These are phyloP conservation scores for Arachnomyces sp. DNA, from an alignment of 2,329 filamentous ascomycete species.

Conservation along the genomic window DNA sequence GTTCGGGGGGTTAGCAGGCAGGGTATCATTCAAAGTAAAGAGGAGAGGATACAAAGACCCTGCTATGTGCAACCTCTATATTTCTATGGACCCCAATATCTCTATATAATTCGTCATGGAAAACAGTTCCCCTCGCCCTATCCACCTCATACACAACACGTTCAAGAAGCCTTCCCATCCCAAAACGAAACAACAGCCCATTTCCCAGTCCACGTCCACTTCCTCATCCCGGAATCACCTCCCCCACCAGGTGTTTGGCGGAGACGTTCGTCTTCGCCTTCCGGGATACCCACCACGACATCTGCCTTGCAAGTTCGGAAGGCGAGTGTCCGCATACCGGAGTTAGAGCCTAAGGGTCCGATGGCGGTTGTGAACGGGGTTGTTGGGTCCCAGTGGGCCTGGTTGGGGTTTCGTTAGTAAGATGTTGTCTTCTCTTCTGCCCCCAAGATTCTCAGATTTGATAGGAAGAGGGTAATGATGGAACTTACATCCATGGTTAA, in stretches of 20 bases:
- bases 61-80: no score
- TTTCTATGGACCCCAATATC: no score
- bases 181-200: constrained; percentile 91
- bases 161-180: constrained; percentile 48
- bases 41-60: no score
- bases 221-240: constrained; percentile 59
- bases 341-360: constrained; percentile 72
- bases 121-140: not conserved
- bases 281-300: constrained; percentile 77
- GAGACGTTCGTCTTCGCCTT: constrained; percentile 75
- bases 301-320: constrained; percentile 95
- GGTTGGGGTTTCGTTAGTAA: no score
- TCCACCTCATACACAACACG: not conserved
- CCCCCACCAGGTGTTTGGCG: constrained; percentile 59
- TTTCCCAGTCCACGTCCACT: constrained; percentile 94
- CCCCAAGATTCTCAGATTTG: not conserved
- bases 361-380: constrained; percentile 80
- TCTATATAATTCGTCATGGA: no score
- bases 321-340: constrained; percentile 75
- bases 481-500: constrained; percentile 71
- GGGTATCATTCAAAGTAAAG: no score
- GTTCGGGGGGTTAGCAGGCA: no score
- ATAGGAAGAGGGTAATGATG: not conserved
- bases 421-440: not conserved
- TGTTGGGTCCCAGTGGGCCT: constrained; percentile 75